Base-by-base conservation (phyloP, 495 filamentous ascomycete genomes). In the Physcia stellaris region DNA sequence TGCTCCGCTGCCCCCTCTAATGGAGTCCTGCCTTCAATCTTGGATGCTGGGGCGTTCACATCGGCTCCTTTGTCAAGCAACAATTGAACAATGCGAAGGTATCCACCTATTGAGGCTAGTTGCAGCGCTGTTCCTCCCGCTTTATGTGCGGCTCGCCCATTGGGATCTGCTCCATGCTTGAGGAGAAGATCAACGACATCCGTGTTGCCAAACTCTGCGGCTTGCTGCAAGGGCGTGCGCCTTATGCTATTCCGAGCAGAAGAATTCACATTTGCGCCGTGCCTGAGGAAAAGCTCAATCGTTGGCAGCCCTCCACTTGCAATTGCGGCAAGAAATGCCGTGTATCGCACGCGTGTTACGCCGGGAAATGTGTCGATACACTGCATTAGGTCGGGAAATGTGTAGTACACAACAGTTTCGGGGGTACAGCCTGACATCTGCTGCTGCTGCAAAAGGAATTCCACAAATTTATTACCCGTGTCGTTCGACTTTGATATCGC, bases 1-100 rank as follows among this genome's bases (percentile, higher is more conserved):
- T 60, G 18, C 32, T 66, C 61, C 1, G 65, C 61, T 1, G 65
- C 62, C 7, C 49, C 58, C 40, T 62, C 54, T 7, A 69, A 42
- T 4, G 65, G 56, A 34, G 61, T 68, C 22, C 58, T 37, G 0
- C 63, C 63, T 10, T 51, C 5, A 2, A 40, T 37, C 6, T 23
- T 32, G 16, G 54, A 49, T 20, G 53, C 40, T 3, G 44, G 17
- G 22, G 57, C 60, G 35, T 63, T 55, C 29, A 56, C 35, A 26
- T 59, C 36, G 2, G 49, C n/a, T n/a, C n/a, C n/a, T n/a, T n/a
- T n/a, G n/a, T n/a, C n/a, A n/a, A n/a, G n/a, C n/a, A n/a, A n/a
- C n/a, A n/a, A n/a, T n/a, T n/a, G n/a, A n/a, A n/a, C n/a, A n/a
- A n/a, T n/a, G n/a, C n/a, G n/a, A n/a, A n/a, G n/a, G n/a, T n/a